These are phyloP conservation scores for Talaromyces liani DNA, from an alignment of 495 filamentous ascomycete species.

Conservation along the genomic window DNA sequence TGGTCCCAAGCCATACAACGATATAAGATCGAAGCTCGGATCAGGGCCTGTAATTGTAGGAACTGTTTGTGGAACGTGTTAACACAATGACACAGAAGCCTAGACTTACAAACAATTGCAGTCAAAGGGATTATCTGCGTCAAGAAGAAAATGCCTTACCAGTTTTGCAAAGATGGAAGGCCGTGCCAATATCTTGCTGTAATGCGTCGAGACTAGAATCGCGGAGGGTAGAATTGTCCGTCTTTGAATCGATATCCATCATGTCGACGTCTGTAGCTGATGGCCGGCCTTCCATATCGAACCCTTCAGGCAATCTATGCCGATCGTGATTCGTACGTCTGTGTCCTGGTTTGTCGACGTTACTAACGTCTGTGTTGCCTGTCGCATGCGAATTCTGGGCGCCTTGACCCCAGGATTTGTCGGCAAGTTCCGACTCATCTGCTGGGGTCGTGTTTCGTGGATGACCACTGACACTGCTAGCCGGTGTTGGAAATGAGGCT, in stretches of 20 bases:
- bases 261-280: conserved; percentile 19
- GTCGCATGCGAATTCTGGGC: conserved; percentile 15
- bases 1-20: conserved; percentile 51
- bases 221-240: conserved; percentile 7
- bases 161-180: conserved; percentile 45
- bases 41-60: conserved; percentile 46
- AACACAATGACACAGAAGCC: conserved; percentile 31
- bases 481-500: conserved; percentile 40
- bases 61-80: conserved; percentile 36
- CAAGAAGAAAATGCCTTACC: conserved; percentile 35
- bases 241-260: conserved; percentile 32
- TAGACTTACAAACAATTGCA: conserved; percentile 23
- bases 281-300: conserved; percentile 1
- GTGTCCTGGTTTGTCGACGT: conserved; percentile 21
- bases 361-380: conserved; percentile 11
- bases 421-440: conserved; percentile 26
- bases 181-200: conserved; percentile 37
- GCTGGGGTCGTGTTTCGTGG: conserved; percentile 18
- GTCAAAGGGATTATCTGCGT: conserved; percentile 17
- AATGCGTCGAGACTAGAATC: conserved; percentile 34
- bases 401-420: conserved; percentile 22
- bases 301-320: neutral
- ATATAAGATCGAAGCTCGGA: conserved; percentile 55
- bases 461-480: conserved; percentile 38
- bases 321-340: conserved; percentile 34